Evolutionary conservation across 1,284 basidiomycete species (phyloP), one percentile per base, ranked within the genome.

Genomic region (Ganoderma meredithae): DNA sequence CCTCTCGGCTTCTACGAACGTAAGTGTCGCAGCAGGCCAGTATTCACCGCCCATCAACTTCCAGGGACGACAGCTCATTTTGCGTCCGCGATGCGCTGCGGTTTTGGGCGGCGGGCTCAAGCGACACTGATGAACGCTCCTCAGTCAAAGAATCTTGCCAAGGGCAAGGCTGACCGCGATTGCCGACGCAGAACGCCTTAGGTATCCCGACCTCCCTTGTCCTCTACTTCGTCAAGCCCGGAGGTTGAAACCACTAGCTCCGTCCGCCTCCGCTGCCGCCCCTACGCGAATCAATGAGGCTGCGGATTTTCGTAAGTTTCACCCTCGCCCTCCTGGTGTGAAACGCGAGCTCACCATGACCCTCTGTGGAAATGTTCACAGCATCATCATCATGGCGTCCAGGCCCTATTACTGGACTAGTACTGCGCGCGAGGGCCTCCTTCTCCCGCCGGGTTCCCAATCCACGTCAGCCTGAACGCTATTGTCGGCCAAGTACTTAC

Each of bases 281-380:
- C 47, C 22, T 49, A 22, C 47, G 47, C 22, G 47, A 49, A 49
- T 49, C 22, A 49, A 22, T 3, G 43, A 7, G 7, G 22, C 47
- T 49, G 47, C 47, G 47, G 47, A 49, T 9, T 49, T 49, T 49
- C 22, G 47, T 49, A 49, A 49, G 47, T 49, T 25, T 49, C 47
- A 49, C 47, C 22, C 22, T 49, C 47, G 47, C 47, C 47, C 22
- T 49, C 10, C 47, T 33, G 31, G 15, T 19, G 17, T 55, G 52
- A 55, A 55, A 55, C 52, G 31, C 52, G 15, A 49, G 47, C 47
- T 49, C 47, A 49, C 47, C 47, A 25, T 25, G 47, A 49, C 25
- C 22, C 27, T 19, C 31, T 15, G 27, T 52, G 47, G 47, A 22
- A 27, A 13, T 3, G 10, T 5, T 33, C 52, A 55, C 27, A 27